Evolutionary conservation across 2,329 filamentous ascomycete genomes (phyloP).

Genomic region (Arthrobotrys entomopaga): DNA sequence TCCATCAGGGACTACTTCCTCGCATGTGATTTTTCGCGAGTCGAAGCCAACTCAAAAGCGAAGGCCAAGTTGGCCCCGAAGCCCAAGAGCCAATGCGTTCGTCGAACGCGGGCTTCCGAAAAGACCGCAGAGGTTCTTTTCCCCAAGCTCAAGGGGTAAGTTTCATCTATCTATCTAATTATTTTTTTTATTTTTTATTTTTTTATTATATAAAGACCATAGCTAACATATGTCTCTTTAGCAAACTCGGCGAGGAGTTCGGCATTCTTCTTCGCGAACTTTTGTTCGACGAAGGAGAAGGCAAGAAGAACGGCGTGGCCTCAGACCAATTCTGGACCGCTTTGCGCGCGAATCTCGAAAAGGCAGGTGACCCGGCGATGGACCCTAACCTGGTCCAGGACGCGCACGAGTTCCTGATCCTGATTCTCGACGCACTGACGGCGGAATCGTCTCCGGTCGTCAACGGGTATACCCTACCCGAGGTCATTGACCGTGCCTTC

Average conservation of each 20-base stretch:
- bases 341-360: slow-evolving; percentile 44
- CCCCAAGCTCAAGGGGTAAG: slow-evolving; percentile 42
- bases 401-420: slow-evolving; percentile 48
- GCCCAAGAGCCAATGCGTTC: slow-evolving; percentile 39
- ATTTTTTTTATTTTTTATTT: neutral
- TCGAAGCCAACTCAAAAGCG: slow-evolving; percentile 8
- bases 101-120: slow-evolving; percentile 37
- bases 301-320: slow-evolving; percentile 37
- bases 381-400: slow-evolving; percentile 50
- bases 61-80: slow-evolving; percentile 26
- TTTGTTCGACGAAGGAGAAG: slow-evolving; percentile 28
- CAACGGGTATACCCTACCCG: slow-evolving; percentile 30
- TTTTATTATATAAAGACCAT: neutral
- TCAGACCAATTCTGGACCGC: slow-evolving; percentile 48
- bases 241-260: slow-evolving; percentile 51
- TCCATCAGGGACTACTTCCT: slow-evolving; percentile 44
- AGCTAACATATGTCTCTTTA: slow-evolving; percentile 2
- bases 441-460: slow-evolving; percentile 31
- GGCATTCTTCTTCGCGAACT: slow-evolving; percentile 41
- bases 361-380: slow-evolving; percentile 28
- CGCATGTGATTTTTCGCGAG: slow-evolving; percentile 39
- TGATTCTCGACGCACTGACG: slow-evolving; percentile 28
- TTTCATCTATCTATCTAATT: no score
- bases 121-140: slow-evolving; percentile 40
- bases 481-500: slow-evolving; percentile 41